These are phyloP conservation scores for Capsicum pubescens DNA, from an alignment of 257 asterid species.

Conservation along the genomic window DNA sequence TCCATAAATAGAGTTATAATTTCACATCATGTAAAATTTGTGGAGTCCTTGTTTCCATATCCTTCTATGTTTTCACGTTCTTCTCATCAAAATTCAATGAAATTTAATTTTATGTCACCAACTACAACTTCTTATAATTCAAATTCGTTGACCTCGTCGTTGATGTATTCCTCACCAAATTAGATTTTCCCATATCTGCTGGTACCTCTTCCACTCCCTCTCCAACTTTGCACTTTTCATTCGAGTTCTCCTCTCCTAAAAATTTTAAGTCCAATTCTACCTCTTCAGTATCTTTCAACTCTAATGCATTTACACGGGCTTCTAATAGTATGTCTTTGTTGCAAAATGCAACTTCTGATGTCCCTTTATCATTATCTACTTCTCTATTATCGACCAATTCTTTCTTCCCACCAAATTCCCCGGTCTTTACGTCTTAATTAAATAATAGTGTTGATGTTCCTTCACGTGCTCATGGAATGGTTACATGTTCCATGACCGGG, in stretches of 20 bases:
- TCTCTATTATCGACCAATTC: neutral
- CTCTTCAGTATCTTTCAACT: neutral
- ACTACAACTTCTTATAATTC: neutral
- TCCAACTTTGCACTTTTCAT: neutral
- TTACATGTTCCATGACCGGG: neutral
- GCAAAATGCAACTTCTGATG: no score
- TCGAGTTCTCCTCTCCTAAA: neutral
- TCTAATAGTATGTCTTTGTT: neutral
- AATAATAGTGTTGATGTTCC: neutral
- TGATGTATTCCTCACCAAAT: neutral
- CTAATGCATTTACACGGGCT: neutral
- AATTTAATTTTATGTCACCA: neutral
- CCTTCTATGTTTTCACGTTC: neutral
- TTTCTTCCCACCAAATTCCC: neutral
- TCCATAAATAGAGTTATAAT: neutral
- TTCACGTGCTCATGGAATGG: neutral
- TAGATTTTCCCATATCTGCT: neutral
- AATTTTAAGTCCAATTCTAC: neutral
- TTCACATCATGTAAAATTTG: slow-evolving; percentile 15
- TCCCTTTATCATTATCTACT: neutral
- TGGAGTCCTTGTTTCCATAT: neutral
- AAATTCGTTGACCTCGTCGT: neutral
- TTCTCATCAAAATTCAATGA: neutral
- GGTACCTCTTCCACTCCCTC: neutral
- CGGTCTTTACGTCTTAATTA: no score